Conservation (phyloP, 345 rosid genomes). For the Gossypium longicalyx region DNA sequence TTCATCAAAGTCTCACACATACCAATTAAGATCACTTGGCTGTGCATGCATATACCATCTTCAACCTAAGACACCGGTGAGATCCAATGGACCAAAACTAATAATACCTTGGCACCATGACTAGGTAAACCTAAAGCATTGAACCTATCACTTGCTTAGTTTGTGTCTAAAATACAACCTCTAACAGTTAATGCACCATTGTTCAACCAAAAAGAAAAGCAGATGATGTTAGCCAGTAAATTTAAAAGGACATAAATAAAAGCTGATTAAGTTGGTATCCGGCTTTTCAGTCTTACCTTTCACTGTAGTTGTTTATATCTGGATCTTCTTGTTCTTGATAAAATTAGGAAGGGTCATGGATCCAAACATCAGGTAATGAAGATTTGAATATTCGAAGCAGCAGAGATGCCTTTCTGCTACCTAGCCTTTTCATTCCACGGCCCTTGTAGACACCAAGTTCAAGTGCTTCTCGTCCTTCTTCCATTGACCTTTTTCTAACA, state of each 20-base stretch:
- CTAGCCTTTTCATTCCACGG: slow-evolving; percentile 27
- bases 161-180: not conserved
- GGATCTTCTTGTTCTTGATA: not conserved
- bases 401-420: slow-evolving; percentile 39
- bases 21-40: not conserved
- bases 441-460: slow-evolving; percentile 38
- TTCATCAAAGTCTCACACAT: not conserved
- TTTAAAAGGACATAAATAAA: not conserved
- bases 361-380: slow-evolving; percentile 47
- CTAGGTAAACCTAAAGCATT: not conserved
- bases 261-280: not conserved
- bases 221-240: not conserved
- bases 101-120: too few species aligned
- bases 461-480: slow-evolving; percentile 50
- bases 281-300: not conserved
- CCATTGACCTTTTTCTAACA: slow-evolving; percentile 38
- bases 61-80: too few species aligned
- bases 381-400: slow-evolving; percentile 46
- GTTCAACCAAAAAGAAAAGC: not conserved
- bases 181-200: not conserved
- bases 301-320: not conserved
- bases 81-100: too few species aligned
- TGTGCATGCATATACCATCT: too few species aligned
- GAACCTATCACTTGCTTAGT: not conserved
- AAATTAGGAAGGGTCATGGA: slow-evolving; percentile 14